Evolutionary conservation across 768 basidiomycete species (phyloP).

Genomic region (Amanita pseudoporphyria): DNA sequence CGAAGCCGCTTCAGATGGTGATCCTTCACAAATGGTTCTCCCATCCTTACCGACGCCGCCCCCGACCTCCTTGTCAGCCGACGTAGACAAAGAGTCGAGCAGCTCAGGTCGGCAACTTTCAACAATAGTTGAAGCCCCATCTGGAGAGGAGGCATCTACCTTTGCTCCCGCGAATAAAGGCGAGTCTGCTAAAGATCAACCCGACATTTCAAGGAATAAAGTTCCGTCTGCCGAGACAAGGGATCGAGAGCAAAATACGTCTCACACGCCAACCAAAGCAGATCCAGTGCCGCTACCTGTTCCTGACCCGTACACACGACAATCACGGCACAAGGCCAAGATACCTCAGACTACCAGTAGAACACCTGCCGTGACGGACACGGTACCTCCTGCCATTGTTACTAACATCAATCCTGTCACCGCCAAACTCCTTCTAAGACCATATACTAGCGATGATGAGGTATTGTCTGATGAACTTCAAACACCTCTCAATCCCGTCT

Average conservation of each 20-base stretch:
- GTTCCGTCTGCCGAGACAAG: not conserved
- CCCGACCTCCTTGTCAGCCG: constrained; percentile 21
- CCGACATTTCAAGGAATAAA: not conserved
- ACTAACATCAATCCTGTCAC: not conserved
- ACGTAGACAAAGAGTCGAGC: constrained; percentile 14
- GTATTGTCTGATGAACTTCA: constrained; percentile 8
- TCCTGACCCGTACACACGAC: constrained; percentile 2
- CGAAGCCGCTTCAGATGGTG: constrained; percentile 18
- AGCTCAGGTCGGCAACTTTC: constrained; percentile 7
- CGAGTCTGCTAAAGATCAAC: not conserved
- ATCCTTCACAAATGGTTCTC: constrained; percentile 19
- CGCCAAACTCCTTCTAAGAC: constrained; percentile 2
- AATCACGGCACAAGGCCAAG: not conserved
- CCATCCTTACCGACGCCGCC: constrained; percentile 28
- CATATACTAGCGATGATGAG: not conserved
- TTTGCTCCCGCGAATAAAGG: not conserved
- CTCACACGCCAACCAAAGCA: not conserved
- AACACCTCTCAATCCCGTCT: constrained; percentile 8
- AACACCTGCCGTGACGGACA: not conserved
- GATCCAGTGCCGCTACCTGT: constrained; percentile 3
- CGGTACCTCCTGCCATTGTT: not conserved
- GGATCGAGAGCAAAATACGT: not conserved
- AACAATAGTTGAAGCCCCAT: constrained; percentile 7
- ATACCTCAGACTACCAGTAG: not conserved
- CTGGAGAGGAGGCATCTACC: not conserved